A percentile compares a stretch with the other conserved stretches of the same genome.
Evolutionary conservation across 2,329 filamentous ascomycete species (phyloP).

Genomic region (Fusarium scirpi): DNA sequence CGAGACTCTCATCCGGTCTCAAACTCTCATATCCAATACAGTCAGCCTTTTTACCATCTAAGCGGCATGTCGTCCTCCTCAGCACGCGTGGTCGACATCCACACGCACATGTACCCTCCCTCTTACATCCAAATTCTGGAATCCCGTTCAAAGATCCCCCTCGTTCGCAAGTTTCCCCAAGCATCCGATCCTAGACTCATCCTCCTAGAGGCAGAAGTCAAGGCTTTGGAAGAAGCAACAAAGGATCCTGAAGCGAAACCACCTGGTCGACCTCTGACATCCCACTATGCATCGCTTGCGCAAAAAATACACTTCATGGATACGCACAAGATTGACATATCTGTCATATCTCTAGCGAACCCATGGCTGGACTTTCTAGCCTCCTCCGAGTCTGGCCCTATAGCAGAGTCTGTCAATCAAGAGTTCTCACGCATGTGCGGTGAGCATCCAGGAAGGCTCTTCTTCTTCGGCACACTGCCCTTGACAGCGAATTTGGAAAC

Average conservation of each 20-base stretch:
- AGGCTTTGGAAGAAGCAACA: constrained; percentile 61
- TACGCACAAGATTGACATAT: constrained; percentile 82
- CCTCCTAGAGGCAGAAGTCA: constrained; percentile 67
- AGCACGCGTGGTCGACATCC: constrained; percentile 70
- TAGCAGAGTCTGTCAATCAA: constrained; percentile 77
- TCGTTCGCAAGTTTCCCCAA: constrained; percentile 74
- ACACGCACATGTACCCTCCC: constrained; percentile 78
- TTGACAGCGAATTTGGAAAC: constrained; percentile 73
- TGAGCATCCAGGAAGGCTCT: constrained; percentile 74
- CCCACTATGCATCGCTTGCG: constrained; percentile 82
- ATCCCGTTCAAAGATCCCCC: constrained; percentile 72
- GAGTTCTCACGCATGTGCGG: constrained; percentile 81
- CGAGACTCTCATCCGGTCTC: background rate
- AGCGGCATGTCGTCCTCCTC: constrained; percentile 52
- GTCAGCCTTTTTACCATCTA: background rate
- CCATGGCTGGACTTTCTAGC: constrained; percentile 91
- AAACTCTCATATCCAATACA: background rate
- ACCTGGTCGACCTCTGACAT: constrained; percentile 84
- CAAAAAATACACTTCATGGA: constrained; percentile 92
- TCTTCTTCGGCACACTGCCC: constrained; percentile 85
- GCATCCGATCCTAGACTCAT: constrained; percentile 71
- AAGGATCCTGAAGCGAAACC: constrained; percentile 67
- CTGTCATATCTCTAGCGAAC: constrained; percentile 89
- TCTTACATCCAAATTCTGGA: constrained; percentile 72
- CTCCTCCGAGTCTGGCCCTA: constrained; percentile 68